phyloP scores from a whole-genome alignment of 208 protist species.

The Entamoeba invadens region DNA sequence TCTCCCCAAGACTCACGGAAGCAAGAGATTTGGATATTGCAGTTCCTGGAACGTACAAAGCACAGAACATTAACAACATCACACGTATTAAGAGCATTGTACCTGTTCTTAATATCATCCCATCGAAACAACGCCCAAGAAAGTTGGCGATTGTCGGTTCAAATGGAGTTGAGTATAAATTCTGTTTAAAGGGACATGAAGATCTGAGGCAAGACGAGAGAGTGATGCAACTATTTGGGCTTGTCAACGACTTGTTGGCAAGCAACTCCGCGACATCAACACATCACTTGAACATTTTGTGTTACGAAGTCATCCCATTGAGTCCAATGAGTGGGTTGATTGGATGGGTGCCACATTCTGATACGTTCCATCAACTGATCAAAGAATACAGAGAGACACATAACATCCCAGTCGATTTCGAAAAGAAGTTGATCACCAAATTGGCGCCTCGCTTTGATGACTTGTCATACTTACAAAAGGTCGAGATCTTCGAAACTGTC shows the following conservation, averaged over 20 bases:
- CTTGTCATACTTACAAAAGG: constrained; percentile 84
- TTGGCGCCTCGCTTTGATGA: constrained; percentile 68
- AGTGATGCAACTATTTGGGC: constrained; percentile 98
- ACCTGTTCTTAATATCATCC: constrained; percentile 58
- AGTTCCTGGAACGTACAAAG: constrained; percentile 78
- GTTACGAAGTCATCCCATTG: constrained; percentile 89
- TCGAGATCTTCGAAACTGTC: constrained; percentile 55
- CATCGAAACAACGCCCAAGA: constrained; percentile 92
- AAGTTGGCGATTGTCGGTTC: constrained; percentile 77
- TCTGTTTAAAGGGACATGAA: constrained; percentile 93
- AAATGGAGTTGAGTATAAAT: constrained; percentile 79
- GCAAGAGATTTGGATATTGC: constrained; percentile 76
- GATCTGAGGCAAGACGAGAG: constrained; percentile 87
- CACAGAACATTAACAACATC: background rate
- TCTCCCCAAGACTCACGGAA: constrained; percentile 75
- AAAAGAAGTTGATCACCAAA: constrained; percentile 48
- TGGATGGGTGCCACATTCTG: constrained; percentile 81
- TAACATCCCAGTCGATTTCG: constrained; percentile 48
- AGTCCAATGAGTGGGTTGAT: constrained; percentile 92
- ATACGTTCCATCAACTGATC: constrained; percentile 93
- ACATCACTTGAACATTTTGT: background rate
- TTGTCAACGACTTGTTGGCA: constrained; percentile 88
- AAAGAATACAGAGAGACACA: constrained; percentile 78
- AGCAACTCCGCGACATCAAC: background rate
- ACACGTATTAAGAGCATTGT: background rate